A percentile compares a stretch with the other conserved stretches of the same genome.
These are phyloP conservation scores for Backusella luteola DNA, from an alignment of 192 early-diverging fungal species.

Conservation along the genomic window DNA sequence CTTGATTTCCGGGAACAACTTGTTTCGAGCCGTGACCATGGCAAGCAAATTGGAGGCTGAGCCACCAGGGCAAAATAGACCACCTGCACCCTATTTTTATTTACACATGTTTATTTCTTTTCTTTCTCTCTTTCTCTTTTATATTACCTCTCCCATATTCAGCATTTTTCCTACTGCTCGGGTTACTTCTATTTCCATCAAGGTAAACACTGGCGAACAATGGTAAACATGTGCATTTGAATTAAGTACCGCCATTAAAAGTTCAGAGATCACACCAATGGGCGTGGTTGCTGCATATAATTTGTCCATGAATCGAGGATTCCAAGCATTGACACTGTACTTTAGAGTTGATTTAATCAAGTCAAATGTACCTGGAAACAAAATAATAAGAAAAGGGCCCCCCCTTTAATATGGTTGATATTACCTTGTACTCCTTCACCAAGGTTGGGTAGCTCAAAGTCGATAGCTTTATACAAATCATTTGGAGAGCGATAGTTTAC, in stretches of 20 bases:
- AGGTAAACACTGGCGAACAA: conserved; percentile 66
- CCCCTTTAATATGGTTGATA: neutral
- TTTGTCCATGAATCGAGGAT: conserved; percentile 78
- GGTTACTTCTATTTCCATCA: conserved; percentile 68
- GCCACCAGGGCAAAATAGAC: conserved; percentile 74
- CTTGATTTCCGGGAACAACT: conserved; percentile 60
- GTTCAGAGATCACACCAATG: conserved; percentile 70
- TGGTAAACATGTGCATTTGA: conserved; percentile 78
- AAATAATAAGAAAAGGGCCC: neutral
- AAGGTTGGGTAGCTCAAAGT: conserved; percentile 43
- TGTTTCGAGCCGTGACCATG: conserved; percentile 71
- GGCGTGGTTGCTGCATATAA: conserved; percentile 77
- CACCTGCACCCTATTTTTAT: conserved; percentile 42
- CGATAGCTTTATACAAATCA: conserved; percentile 44
- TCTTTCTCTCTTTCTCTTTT: neutral
- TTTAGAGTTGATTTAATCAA: conserved; percentile 44
- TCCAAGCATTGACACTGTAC: conserved; percentile 63
- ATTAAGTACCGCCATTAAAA: conserved; percentile 69
- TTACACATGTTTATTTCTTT: neutral
- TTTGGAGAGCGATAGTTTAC: conserved; percentile 45
- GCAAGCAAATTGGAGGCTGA: conserved; percentile 75
- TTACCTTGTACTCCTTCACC: conserved; percentile 48
- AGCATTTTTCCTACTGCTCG: conserved; percentile 42
- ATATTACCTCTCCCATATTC: conserved; percentile 45
- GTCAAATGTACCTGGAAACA: conserved; percentile 19